Conservation (phyloP, 306 rosid species). For the Luffa aegyptiaca region DNA sequence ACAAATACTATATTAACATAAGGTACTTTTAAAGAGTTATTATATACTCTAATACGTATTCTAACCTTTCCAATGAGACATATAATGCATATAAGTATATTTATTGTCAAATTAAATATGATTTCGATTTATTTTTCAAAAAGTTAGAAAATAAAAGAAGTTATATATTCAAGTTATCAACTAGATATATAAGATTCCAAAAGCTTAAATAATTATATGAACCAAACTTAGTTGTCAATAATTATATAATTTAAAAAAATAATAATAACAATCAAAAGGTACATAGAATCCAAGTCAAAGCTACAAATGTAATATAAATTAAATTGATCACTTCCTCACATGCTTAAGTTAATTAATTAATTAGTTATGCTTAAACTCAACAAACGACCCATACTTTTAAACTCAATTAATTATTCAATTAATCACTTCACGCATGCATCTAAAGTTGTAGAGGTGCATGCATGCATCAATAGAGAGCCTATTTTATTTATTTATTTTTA, state of each 20-base stretch:
- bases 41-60: no score
- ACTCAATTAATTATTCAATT: background rate
- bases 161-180: background rate
- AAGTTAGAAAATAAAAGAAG: background rate
- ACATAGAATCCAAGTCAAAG: slow-evolving; percentile 11
- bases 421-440: background rate
- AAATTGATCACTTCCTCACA: background rate
- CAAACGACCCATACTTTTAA: background rate
- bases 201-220: background rate
- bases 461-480: background rate
- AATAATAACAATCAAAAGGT: background rate
- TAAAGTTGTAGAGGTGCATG: slow-evolving; percentile 3
- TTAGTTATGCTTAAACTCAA: background rate
- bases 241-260: background rate
- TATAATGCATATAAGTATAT: no score
- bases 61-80: no score
- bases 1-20: no score
- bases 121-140: background rate
- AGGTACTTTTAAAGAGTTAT: no score
- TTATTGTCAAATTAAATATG: background rate
- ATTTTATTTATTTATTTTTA: background rate
- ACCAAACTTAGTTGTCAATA: background rate
- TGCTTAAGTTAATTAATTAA: background rate
- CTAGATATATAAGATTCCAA: background rate
- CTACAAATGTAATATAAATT: background rate